Conservation (phyloP, 2,329 filamentous ascomycete species). For the Diaporthe caulivora region DNA sequence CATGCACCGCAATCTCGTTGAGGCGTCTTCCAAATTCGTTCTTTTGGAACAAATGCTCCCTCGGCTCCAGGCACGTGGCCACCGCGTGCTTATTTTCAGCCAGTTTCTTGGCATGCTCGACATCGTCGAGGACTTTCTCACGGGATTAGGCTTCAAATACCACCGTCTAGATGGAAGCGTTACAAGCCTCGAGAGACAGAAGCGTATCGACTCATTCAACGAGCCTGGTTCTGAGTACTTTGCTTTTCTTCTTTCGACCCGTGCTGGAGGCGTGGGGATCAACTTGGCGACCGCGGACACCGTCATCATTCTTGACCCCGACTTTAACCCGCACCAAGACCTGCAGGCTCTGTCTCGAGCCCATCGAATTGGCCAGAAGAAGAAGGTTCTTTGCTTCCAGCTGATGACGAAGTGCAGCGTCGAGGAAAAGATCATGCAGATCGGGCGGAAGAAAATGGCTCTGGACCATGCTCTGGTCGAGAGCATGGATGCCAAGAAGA, state of each 20-base stretch:
- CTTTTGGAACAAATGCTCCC: constrained; percentile 88
- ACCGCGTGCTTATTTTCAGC: constrained; percentile 94
- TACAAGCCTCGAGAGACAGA: constrained; percentile 88
- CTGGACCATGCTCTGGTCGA: constrained; percentile 96
- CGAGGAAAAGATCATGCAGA: constrained; percentile 96
- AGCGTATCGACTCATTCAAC: constrained; percentile 94
- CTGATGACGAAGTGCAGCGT: constrained; percentile 89
- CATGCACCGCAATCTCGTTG: constrained; percentile 84
- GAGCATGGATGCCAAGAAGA: constrained; percentile 74
- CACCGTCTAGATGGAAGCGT: constrained; percentile 89
- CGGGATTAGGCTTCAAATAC: constrained; percentile 78
- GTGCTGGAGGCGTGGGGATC: constrained; percentile 96
- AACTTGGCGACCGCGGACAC: constrained; percentile 97
- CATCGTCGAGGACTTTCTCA: constrained; percentile 92
- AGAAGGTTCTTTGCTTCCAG: constrained; percentile 96
- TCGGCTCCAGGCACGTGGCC: constrained; percentile 85
- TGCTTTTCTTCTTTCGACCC: constrained; percentile 91
- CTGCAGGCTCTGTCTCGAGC: constrained; percentile 95
- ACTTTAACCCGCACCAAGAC: constrained; percentile 98
- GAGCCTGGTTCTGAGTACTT: constrained; percentile 85
- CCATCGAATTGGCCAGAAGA: constrained; percentile 95
- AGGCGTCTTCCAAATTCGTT: constrained; percentile 90
- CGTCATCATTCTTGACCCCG: constrained; percentile 95
- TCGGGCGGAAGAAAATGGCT: constrained; percentile 95
- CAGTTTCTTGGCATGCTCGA: constrained; percentile 92